phyloP scores from a whole-genome alignment of 2,329 filamentous ascomycete genomes.

The Fusarium coffeatum region DNA sequence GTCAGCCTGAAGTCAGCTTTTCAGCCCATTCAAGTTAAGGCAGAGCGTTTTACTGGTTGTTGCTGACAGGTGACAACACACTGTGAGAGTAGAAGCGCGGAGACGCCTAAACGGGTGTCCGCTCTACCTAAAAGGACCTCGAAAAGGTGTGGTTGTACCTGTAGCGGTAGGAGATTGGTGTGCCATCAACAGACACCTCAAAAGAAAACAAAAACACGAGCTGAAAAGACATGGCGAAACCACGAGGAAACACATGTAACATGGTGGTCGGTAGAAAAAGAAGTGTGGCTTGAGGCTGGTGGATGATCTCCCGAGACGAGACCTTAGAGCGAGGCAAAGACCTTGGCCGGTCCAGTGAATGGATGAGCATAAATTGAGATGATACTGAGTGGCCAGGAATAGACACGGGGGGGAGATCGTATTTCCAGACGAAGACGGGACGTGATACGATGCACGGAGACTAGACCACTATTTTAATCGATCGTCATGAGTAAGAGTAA shows the following conservation, averaged over 20 bases:
- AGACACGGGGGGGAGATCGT: slow-evolving; percentile 24
- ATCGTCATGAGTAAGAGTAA: slow-evolving; percentile 6
- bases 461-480: background rate
- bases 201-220: slow-evolving; percentile 25
- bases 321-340: background rate
- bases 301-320: slow-evolving; percentile 32
- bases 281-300: slow-evolving; percentile 30
- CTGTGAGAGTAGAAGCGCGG: slow-evolving; percentile 23
- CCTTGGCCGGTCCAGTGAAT: slow-evolving; percentile 13
- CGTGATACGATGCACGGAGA: slow-evolving; percentile 23
- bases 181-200: background rate
- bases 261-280: slow-evolving; percentile 7
- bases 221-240: slow-evolving; percentile 16
- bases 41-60: slow-evolving; percentile 19
- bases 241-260: slow-evolving; percentile 14
- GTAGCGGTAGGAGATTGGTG: slow-evolving; percentile 3
- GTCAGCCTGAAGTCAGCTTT: slow-evolving; percentile 40
- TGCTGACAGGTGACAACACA: slow-evolving; percentile 7
- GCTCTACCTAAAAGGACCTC: background rate
- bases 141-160: slow-evolving; percentile 36
- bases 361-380: slow-evolving; percentile 9
- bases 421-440: slow-evolving; percentile 10
- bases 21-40: slow-evolving; percentile 22
- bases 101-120: background rate
- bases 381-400: slow-evolving; percentile 25